These are phyloP conservation scores for Gastrolobium villosum DNA, from an alignment of 306 rosid species.

Conservation along the genomic window DNA sequence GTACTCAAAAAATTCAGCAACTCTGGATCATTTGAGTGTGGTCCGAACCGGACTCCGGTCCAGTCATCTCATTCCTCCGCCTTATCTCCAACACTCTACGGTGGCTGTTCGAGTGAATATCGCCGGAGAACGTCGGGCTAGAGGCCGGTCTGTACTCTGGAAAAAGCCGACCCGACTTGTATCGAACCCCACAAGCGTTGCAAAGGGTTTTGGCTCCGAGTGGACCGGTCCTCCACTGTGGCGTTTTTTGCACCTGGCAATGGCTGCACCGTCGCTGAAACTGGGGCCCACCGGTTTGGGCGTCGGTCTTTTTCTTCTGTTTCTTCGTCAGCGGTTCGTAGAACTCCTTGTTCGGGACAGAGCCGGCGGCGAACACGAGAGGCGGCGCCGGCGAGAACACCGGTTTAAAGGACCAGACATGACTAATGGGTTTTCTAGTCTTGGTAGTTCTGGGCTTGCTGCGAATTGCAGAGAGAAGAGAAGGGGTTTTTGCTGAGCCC, in stretches of 20 bases:
- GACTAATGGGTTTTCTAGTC: conserved; percentile 48
- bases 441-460: conserved; percentile 67
- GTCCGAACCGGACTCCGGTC: conserved; percentile 51
- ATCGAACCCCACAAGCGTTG: conserved; percentile 94
- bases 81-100: conserved; percentile 93
- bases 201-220: conserved; percentile 85
- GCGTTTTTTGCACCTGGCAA: conserved; percentile 89
- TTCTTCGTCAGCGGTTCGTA: conserved; percentile 63
- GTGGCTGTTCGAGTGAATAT: conserved; percentile 85
- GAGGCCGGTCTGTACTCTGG: conserved; percentile 97
- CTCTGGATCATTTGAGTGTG: conserved; percentile 53
- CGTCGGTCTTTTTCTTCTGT: conserved; percentile 64
- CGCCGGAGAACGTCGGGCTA: conserved; percentile 79
- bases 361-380: conserved; percentile 50
- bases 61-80: conserved; percentile 61
- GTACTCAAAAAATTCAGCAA: conserved; percentile 45
- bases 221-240: conserved; percentile 98
- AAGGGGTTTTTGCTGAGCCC: background rate
- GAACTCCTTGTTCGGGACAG: conserved; percentile 22
- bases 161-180: conserved; percentile 88
- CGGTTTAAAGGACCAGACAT: conserved; percentile 46
- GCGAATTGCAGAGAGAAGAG: conserved; percentile 50
- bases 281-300: conserved; percentile 51
- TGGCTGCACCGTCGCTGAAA: conserved; percentile 82
- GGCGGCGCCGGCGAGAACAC: conserved; percentile 45